Base-by-base conservation (phyloP, 2,329 filamentous ascomycete species). In the Aureobasidium musti region DNA sequence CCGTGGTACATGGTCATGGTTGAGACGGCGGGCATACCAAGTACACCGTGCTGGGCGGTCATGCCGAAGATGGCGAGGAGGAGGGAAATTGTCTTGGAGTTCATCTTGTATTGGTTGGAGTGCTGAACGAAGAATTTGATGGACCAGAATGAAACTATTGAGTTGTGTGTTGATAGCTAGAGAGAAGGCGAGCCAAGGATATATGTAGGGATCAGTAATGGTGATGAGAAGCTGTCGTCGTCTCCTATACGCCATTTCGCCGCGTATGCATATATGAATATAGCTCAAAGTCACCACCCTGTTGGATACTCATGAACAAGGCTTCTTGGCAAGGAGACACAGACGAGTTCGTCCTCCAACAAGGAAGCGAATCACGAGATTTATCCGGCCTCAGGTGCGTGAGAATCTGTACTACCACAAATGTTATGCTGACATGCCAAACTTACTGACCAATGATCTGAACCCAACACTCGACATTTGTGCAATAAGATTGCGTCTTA, bases 1-100 rank as follows among this genome's bases (percentile, higher is more conserved):
- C 21, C 35, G 17, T 41, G 21, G 53, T 39, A 57, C 21, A 57
- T 39, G 21, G 53, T 57, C 35, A 41, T 57, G 35, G 53, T 57
- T 17, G 53, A 41, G 5, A 26, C 21, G 10, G 19, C 35, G 2
- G 53, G 53, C n/a, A 41, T 56, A 14, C n/a, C 53, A 5, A 39
- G 13, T 4, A 41, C 53, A 21, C 14, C 14, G 11, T 41, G 33
- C 33, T 56, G 53, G 2, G 33, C 21, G 17, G 23, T 23, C 35
- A 28, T 41, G 35, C 53, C 35, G 13, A 41, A 28, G 14, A 41
- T 56, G 53, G 35, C 35, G n/a, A 56, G 17, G 33, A 56, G n/a
- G 21, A 56, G 23, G 13, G 53, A 39, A 21, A 39, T n/a, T 41
- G 35, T 33, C n/a, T 39, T 56, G 53, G 21, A 39, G 3, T 35